Base-by-base conservation (phyloP, 805 yeast genomes). In the Sugiyamaella chiloensis region DNA sequence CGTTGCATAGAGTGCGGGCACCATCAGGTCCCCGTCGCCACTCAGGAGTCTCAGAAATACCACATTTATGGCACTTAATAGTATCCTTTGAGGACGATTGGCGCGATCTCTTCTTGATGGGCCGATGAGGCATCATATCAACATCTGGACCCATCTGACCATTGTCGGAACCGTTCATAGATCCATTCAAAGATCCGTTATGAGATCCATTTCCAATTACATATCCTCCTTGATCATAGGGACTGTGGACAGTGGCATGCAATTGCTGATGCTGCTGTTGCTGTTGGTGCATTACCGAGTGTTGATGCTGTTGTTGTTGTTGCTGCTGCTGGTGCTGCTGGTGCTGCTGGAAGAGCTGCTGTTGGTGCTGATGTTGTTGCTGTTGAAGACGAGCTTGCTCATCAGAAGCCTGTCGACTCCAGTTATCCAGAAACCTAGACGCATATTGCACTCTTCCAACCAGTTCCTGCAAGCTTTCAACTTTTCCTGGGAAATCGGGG, bases 11-110 rank as follows among this genome's bases (percentile, higher is more conserved):
- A 0, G 89, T 83, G 32, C 88, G 69, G 11, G 80, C 78, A 2
- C 93, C 95, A 46, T 76, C 76, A 1, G 95, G 93, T 0, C 93
- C 93, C 40, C 83, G 74, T 46, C 95, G 68, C 95, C 95, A 86
- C 63, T 86, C 93, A 0, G 93, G 93, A 0, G 95, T 84, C 40
- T 76, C 78, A 5, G 60, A 65, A 3, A 74, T 70, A n/a, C 72
- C 73, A 57, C 86, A 81, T 50, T 76, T 73, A 35, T 69, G 71
- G 55, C 78, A 73, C 23, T 48, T 47, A 19, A 58, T 52, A 7
- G 39, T 51, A 36, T 56, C 61, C 19, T 50, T 54, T 2, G 42
- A 26, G 1, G 50, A 17, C 7, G 48, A 24, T 19, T 46, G 47
- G 21, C 51, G 52, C 12, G 46, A 40, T 20, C 57, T 46, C 46